These are phyloP conservation scores for Isoetes engelmannii DNA, from an alignment of 83 land plant species.

Conservation along the genomic window DNA sequence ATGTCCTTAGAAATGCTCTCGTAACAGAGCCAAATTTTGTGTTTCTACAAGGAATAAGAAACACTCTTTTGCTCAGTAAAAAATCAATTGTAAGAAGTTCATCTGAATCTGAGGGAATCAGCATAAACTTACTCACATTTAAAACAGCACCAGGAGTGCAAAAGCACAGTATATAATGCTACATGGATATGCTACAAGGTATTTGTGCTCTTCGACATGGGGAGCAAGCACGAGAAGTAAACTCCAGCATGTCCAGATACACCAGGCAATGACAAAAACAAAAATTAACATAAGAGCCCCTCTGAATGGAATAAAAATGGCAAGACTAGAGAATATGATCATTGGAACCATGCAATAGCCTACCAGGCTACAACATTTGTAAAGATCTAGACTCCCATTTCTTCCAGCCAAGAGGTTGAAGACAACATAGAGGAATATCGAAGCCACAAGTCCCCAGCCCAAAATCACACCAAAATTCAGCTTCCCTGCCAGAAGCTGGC, in stretches of 20 bases:
- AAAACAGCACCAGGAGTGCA: constrained; percentile 19
- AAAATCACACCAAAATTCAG: constrained; percentile 28
- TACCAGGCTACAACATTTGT: constrained; percentile 19
- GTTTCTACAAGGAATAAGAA: too few relatives aligned
- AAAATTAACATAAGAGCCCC: background rate
- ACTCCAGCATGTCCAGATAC: constrained; percentile 18
- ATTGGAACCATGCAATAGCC: constrained; percentile 23
- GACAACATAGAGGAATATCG: constrained; percentile 18
- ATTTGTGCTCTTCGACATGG: constrained; percentile 12
- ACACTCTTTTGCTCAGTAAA: too few relatives aligned
- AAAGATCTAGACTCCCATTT: constrained; percentile 19
- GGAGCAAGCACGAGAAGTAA: constrained; percentile 17
- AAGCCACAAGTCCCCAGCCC: constrained; percentile 24
- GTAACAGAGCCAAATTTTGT: too few relatives aligned
- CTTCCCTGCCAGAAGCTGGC: constrained; percentile 32
- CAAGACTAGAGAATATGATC: constrained; percentile 20
- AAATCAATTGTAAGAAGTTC: too few relatives aligned
- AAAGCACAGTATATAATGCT: constrained; percentile 20
- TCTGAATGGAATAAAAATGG: constrained; percentile 12
- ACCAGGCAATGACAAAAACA: constrained; percentile 15
- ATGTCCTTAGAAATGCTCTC: too few relatives aligned
- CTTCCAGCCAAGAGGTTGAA: constrained; percentile 20
- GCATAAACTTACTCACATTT: background rate
- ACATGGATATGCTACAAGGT: constrained; percentile 22
- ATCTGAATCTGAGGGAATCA: too few relatives aligned